Evolutionary conservation across 2,329 filamentous ascomycete species (phyloP).

Genomic region (Cephalotrichum gorgonifer): DNA sequence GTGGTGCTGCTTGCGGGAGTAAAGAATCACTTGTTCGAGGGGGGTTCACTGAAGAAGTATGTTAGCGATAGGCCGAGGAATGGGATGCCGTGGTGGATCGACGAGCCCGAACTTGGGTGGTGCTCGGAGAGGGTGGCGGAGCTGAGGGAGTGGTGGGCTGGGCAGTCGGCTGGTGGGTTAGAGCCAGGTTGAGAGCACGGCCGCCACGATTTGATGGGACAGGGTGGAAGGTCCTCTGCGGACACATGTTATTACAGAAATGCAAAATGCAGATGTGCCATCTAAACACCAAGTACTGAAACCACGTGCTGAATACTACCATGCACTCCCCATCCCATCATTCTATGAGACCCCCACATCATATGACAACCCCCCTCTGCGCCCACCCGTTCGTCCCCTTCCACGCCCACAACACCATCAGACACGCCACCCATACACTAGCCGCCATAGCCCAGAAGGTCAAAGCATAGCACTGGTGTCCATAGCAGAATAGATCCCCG

Average conservation of each 20-base stretch:
- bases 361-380: conserved; percentile 60
- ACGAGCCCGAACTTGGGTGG: conserved; percentile 36
- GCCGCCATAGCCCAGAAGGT: conserved; percentile 81
- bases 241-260: too few relatives aligned
- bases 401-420: conserved; percentile 70
- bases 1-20: conserved; percentile 42
- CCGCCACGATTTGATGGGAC: neutral
- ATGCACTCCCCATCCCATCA: too few relatives aligned
- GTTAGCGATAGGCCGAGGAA: conserved; percentile 23
- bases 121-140: conserved; percentile 30
- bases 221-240: too few relatives aligned
- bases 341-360: too few relatives aligned
- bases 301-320: neutral
- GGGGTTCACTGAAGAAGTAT: conserved; percentile 33
- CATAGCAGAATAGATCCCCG: conserved; percentile 62
- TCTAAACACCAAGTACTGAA: neutral
- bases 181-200: neutral
- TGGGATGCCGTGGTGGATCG: conserved; percentile 39
- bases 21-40: conserved; percentile 47
- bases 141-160: conserved; percentile 33
- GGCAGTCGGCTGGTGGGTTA: neutral
- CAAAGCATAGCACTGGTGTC: conserved; percentile 65
- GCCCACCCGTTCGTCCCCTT: conserved; percentile 68
- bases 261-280: neutral
- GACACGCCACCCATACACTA: conserved; percentile 69